Evolutionary conservation across 352 stramenopile genomes (phyloP), one percentile per base, ranked within the genome.

Genomic region (Phytophthora macrochlamydospora): DNA sequence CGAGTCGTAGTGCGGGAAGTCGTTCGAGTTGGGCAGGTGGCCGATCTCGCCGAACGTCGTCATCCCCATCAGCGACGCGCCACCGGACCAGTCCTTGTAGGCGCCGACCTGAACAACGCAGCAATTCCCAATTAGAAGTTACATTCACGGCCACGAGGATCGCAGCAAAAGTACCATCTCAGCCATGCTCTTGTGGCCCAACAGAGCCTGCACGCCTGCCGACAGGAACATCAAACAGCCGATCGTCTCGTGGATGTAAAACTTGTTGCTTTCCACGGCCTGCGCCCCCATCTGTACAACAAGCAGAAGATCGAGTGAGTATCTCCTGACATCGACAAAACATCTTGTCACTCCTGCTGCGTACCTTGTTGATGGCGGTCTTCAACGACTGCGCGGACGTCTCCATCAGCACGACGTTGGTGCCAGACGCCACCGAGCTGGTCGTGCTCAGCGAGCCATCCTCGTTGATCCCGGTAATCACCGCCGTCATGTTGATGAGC

Each of bases 1-100:
- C 70, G 86, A 93, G 57, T 96, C 88, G 55, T 94, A 96, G 72
- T 94, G 88, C 40, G 88, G 88, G 40, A 90, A 87, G 64, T 92
- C 82, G 62, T 79, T 92, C 65, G 82, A 87, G 59, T 93, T 83
- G 12, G 82, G 81, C 62, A 96, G 46, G 61, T 94, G 88, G 3
- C 88, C 88, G 50, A 96, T 93, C 75, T 96, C 85, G 13, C 88
- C 88, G 57, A 94, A 96, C 40, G 88, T 93, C 37, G 88, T 96
- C 81, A 96, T 91, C 59, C 86, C 86, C 82, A 96, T 92, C 45
- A 96, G 73, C 3, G 82, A 92, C 11, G 85, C 85, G 6, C 83
- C 83, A 52, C 85, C 85, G 1, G 88, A 93, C 88, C 88, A 96
- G 51, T 92, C 76, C 38, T 87, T 90, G 69, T 93, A 96, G 12